These are phyloP conservation scores for Verticillium tricorpus DNA, from an alignment of 2,329 filamentous ascomycete genomes.

Conservation along the genomic window DNA sequence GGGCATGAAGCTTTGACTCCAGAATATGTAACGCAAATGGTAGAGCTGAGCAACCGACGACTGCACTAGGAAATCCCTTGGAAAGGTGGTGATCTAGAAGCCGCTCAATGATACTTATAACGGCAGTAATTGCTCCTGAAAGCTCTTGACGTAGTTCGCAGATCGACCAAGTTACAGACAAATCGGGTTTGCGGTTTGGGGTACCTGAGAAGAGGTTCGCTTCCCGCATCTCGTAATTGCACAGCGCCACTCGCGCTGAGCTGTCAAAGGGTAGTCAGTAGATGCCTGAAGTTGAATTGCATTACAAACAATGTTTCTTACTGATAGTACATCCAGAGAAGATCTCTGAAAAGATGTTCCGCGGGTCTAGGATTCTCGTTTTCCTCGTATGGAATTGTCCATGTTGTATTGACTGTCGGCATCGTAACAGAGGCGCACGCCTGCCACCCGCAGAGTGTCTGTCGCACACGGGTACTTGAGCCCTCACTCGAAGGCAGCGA, in stretches of 20 bases:
- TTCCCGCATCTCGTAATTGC: constrained; percentile 41
- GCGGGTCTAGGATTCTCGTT: constrained; percentile 33
- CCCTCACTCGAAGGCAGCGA: too few species aligned
- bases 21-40: constrained; percentile 27
- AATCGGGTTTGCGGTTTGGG: constrained; percentile 23
- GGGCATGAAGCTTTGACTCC: constrained; percentile 25
- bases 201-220: constrained; percentile 30
- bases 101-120: constrained; percentile 41
- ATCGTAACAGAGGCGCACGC: constrained; percentile 30
- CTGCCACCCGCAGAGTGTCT: constrained; percentile 36
- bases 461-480: constrained; percentile 31
- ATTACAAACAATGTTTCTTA: constrained; percentile 21
- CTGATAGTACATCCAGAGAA: constrained; percentile 50
- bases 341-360: constrained; percentile 37
- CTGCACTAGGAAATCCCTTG: constrained; percentile 42
- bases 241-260: constrained; percentile 36
- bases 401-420: constrained; percentile 28
- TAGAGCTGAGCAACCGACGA: constrained; percentile 29
- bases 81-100: constrained; percentile 38
- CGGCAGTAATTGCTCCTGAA: constrained; percentile 35
- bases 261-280: constrained; percentile 18
- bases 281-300: background rate
- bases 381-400: constrained; percentile 14
- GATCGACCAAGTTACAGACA: constrained; percentile 14
- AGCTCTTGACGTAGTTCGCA: constrained; percentile 37